These are phyloP conservation scores for Aspergillus puulaauensis DNA, from an alignment of 2,329 filamentous ascomycete genomes.

Conservation along the genomic window DNA sequence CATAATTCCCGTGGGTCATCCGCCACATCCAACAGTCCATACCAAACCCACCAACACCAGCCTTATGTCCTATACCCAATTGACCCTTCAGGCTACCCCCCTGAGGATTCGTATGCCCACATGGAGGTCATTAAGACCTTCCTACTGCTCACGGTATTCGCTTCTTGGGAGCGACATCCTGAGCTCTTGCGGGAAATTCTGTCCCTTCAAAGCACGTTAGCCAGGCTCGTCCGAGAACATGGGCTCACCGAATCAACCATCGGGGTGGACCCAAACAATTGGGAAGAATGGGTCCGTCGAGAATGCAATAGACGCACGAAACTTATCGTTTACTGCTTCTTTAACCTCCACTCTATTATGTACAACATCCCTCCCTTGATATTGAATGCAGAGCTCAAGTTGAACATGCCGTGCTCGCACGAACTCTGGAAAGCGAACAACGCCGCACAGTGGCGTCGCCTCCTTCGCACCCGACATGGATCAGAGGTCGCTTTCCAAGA, in stretches of 20 bases:
- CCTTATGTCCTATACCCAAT: constrained; percentile 26
- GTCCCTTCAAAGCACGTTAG: constrained; percentile 57
- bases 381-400: constrained; percentile 54
- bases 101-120: constrained; percentile 46
- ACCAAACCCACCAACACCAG: constrained; percentile 39
- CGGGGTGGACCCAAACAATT: constrained; percentile 45
- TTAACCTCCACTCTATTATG: constrained; percentile 61
- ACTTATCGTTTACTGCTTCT: constrained; percentile 57
- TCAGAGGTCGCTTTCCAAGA: constrained; percentile 44
- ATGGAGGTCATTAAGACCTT: constrained; percentile 54
- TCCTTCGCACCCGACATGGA: constrained; percentile 34
- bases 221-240: constrained; percentile 56
- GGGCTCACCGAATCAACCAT: constrained; percentile 41
- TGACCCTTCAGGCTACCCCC: constrained; percentile 34
- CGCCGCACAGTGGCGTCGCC: constrained; percentile 50
- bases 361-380: constrained; percentile 62
- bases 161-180: constrained; percentile 60
- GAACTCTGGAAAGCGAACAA: constrained; percentile 57
- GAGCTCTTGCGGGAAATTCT: constrained; percentile 58
- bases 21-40: constrained; percentile 44
- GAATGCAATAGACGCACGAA: constrained; percentile 57
- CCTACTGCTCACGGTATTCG: constrained; percentile 57
- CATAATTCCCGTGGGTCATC: constrained; percentile 43
- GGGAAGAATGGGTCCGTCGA: constrained; percentile 54
- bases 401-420: constrained; percentile 55